Base-by-base conservation (phyloP, 768 basidiomycete species). In the Kwoniella botswanensis region DNA sequence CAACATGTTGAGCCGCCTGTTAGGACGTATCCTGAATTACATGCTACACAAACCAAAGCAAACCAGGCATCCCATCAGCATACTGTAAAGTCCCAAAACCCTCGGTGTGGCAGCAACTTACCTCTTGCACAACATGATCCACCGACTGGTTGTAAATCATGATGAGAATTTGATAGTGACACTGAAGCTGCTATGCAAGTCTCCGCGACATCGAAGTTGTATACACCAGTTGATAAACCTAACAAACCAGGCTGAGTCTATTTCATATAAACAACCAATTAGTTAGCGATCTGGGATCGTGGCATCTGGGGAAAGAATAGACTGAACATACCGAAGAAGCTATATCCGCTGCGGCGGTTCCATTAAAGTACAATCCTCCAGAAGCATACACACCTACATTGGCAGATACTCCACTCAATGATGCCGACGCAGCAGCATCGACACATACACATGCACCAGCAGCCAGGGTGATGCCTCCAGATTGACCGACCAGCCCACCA, bases 71-170 rank as follows among this genome's bases (percentile, higher is more conserved):
- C 35, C 0, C 35, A 35, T 35, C 35, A 35, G 35, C 35, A 35
- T 35, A 26, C 26, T 26, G 26, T 26, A 35, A 35, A 35, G 1
- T 35, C 35, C 0, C 35, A 35, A 5, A 35, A 35, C 1, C 3
- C 35, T 35, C 17, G 10, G 11, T 29, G 54, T 22, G 18, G 13
- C 35, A 0, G 1, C 0, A 10, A 67, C 73, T 74, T 26, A 74
- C 73, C 60, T 44, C 73, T 59, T 24, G 69, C 70, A 62, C 73
- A 74, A 56, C 73, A 74, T 24, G 71, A 60, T 43, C 67, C 72
- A 11, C 63, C 67, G 22, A 43, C 35, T 46, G 43, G 57, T 29
- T 65, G 58, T 2, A 71, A 35, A 24, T 71, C 70, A 41, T 71
- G 70, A 17, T 66, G 64, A 22, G 70, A 65, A 42, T 65, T 65